Evolutionary conservation across 2,329 filamentous ascomycete genomes (phyloP).

Genomic region (Nigrospora osmanthi): DNA sequence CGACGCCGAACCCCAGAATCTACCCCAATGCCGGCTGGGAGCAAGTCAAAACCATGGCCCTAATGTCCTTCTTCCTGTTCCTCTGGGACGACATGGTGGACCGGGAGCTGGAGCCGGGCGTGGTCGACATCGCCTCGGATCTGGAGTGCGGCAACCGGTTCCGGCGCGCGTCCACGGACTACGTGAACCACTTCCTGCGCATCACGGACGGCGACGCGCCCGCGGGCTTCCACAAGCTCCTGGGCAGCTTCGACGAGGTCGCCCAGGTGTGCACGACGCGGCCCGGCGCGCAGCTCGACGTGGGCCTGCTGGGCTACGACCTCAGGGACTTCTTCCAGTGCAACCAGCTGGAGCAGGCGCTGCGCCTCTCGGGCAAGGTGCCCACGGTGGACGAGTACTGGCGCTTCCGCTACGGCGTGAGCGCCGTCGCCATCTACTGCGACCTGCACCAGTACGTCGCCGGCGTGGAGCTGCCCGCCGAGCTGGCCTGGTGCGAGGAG

Average conservation of each 20-base stretch:
- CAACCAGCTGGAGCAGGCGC: slow-evolving; percentile 9
- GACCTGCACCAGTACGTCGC: slow-evolving; percentile 10
- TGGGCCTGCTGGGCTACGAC: slow-evolving; percentile 5
- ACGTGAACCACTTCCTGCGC: background rate
- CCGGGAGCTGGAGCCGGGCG: slow-evolving; percentile 9
- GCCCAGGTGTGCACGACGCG: slow-evolving; percentile 3
- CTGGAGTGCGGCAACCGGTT: slow-evolving; percentile 9
- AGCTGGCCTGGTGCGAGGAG: slow-evolving; percentile 9
- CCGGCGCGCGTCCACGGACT: slow-evolving; percentile 7
- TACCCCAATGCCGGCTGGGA: slow-evolving; percentile 10
- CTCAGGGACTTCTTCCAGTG: slow-evolving; percentile 11
- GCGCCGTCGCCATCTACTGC: slow-evolving; percentile 8
- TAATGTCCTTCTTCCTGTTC: slow-evolving; percentile 10
- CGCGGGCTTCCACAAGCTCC: slow-evolving; percentile 4
- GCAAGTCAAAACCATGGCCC: slow-evolving; percentile 9
- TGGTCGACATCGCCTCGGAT: slow-evolving; percentile 9
- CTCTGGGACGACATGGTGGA: slow-evolving; percentile 13
- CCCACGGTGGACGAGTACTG: slow-evolving; percentile 10
- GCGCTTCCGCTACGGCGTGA: slow-evolving; percentile 10
- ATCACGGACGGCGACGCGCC: too few species aligned
- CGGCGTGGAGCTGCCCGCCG: slow-evolving; percentile 6
- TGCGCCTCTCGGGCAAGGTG: slow-evolving; percentile 7
- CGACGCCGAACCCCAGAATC: background rate
- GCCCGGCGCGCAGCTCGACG: slow-evolving; percentile 4
- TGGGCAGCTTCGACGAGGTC: slow-evolving; percentile 7